Conservation (phyloP, 1,284 basidiomycete genomes). For the Psilocybe mexicana region DNA sequence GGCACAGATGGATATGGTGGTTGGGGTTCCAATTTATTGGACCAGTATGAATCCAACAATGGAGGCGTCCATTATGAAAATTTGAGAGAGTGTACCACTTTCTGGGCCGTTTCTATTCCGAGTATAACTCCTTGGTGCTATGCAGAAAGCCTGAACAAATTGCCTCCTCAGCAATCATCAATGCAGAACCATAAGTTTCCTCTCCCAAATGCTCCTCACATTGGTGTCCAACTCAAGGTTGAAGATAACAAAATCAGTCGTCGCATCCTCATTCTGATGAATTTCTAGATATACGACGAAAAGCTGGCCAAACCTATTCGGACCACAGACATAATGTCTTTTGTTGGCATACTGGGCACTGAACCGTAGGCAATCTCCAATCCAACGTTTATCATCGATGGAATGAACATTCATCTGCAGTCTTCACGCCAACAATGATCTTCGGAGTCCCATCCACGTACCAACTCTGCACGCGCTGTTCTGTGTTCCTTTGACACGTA, state of each 20-base stretch:
- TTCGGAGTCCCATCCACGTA: conserved; percentile 39
- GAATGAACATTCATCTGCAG: conserved; percentile 25
- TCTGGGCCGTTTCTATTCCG: conserved; percentile 75
- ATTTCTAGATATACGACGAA: conserved; percentile 56
- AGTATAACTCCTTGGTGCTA: conserved; percentile 50
- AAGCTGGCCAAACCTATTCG: conserved; percentile 45
- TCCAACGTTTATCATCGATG: background rate
- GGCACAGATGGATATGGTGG: conserved; percentile 53
- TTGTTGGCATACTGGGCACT: conserved; percentile 67
- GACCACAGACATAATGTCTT: conserved; percentile 59
- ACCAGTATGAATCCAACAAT: conserved; percentile 26
- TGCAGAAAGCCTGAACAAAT: background rate
- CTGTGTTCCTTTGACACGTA: conserved; percentile 39
- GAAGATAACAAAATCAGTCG: background rate
- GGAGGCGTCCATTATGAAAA: conserved; percentile 43
- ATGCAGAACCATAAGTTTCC: conserved; percentile 62
- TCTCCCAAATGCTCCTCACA: conserved; percentile 46
- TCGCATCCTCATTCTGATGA: conserved; percentile 2
- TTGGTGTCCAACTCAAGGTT: conserved; percentile 74
- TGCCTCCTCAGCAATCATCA: background rate
- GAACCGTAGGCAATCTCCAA: conserved; percentile 51
- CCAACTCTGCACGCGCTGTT: conserved; percentile 75
- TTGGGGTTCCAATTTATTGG: conserved; percentile 58
- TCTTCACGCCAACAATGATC: conserved; percentile 35
- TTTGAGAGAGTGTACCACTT: conserved; percentile 58